Base-by-base conservation (phyloP, 106 monocot genomes). In the Cymbidium sinense region DNA sequence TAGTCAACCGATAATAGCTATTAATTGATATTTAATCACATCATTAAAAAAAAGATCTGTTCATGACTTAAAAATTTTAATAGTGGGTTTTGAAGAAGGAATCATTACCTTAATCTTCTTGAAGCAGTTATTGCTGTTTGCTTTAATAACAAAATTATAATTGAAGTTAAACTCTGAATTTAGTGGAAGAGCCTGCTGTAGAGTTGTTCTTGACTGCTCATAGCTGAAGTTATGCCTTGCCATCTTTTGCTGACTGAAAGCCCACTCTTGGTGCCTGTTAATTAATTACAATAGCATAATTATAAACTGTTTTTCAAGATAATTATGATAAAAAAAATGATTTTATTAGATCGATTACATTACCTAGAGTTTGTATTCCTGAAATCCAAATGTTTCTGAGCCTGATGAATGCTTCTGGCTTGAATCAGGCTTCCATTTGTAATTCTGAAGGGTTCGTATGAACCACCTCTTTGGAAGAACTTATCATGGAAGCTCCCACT, bases 401-500 rank as follows among this genome's bases (percentile, higher is more conserved):
- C 15, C 33, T 62, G 23, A 62, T 62, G n/a, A 10, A 17, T 54
- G 13, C 4, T 43, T 31, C 77, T 52, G 30, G 74, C 75, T 41
- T 41, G 41, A n/a, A n/a, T n/a, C 41, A 41, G 41, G 41, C 41
- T 41, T 41, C 13, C 18, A 52, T 52, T 11, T 51, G 41, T 84
- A 10, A 52, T 52, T 20, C 23, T 20, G 58, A 58, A 58, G 23
- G 58, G 58, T 23, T 51, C 8, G 51, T 51, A 51, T 19, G 51
- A 51, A 15, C 51, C 51, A 12, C 51, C 51, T 12, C 84, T 80
- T 67, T 81, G 83, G 77, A 85, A 86, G 74, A 93, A 79, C 79
- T 79, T 73, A n/a, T 81, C 81, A 6, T 75, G 78, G 43, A 73
- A 54, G 28, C 51, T 77, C 70, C 82, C 82, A 50, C 82, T 87